Base-by-base conservation (phyloP, 2,329 filamentous ascomycete species). In the Diaporthe sp. region DNA sequence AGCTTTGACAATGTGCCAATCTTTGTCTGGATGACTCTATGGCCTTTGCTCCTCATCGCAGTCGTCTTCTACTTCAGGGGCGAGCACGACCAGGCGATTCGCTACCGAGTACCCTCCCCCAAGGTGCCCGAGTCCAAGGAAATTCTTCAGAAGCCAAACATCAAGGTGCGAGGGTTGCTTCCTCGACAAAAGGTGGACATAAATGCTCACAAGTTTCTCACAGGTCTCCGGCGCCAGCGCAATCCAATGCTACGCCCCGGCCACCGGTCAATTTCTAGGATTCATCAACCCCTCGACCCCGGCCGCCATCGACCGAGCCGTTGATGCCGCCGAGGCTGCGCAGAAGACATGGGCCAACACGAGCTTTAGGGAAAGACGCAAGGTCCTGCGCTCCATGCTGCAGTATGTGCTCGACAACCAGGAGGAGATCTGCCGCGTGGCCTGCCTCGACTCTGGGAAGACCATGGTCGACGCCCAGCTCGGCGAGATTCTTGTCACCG, bases 401-500 rank as follows among this genome's bases (percentile, higher is more conserved):
- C 93, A 92, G 84, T 93, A 96, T 79, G 89, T 99, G 13, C 89
- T 99, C 75, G 94, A 97, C 78, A 94, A 98, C 82, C 95, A 98
- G 83, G 94, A 96, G 78, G 89, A 93, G 37, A 97, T 99, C 79
- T 96, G 95, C 80, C 90, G 91, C 22, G 91, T 95, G 42, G 96
- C 96, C 68, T 97, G 95, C 81, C 89, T 98, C 49, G 97, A 99
- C 85, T 97, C 95, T 57, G 97, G 97, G 78, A 99, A 99, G 89
- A 98, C 97, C 2, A 94, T 96, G 87, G 92, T 98, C 53, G 97
- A 99, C 85, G 97, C 96, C 0, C 93, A 94, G 79, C 92, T 99
- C 74, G 97, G 97, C 71, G 97, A 99, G 88, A 96, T 98, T 78
- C 88, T 99, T 73, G 95, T 98, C 57, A 98, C 97, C 9, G 92